These are phyloP conservation scores for Leishmania martiniquensis DNA, from an alignment of 208 protist genomes.

Conservation along the genomic window DNA sequence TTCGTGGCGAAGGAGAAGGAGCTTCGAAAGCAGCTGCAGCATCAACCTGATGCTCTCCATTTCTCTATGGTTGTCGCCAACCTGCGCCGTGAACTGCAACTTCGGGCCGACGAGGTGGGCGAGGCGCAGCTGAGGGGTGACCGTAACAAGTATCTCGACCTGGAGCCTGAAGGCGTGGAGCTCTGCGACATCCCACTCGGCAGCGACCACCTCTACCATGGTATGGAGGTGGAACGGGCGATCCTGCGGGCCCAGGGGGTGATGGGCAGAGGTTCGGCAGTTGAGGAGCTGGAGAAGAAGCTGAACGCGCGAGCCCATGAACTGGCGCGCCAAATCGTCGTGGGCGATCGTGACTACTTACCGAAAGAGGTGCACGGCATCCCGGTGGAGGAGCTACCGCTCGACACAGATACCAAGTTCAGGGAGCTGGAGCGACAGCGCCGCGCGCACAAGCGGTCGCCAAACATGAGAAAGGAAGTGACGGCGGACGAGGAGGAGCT, in stretches of 20 bases:
- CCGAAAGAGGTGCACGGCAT: slow-evolving; percentile 59
- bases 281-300: slow-evolving; percentile 45
- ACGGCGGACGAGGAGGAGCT: slow-evolving; percentile 52
- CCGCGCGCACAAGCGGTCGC: slow-evolving; percentile 49
- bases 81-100: slow-evolving; percentile 52
- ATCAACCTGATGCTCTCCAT: slow-evolving; percentile 29
- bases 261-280: not conserved
- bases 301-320: slow-evolving; percentile 60
- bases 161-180: slow-evolving; percentile 57
- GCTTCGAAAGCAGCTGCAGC: slow-evolving; percentile 28
- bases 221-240: slow-evolving; percentile 65
- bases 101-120: slow-evolving; percentile 46
- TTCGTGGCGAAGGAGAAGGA: slow-evolving; percentile 57
- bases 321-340: slow-evolving; percentile 43
- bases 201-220: slow-evolving; percentile 45
- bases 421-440: slow-evolving; percentile 54
- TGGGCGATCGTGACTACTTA: slow-evolving; percentile 48
- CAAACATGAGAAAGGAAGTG: slow-evolving; percentile 45
- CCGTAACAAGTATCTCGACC: slow-evolving; percentile 58
- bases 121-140: slow-evolving; percentile 51
- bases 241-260: slow-evolving; percentile 53
- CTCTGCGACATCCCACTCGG: slow-evolving; percentile 64
- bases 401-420: slow-evolving; percentile 74
- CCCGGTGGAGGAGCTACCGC: slow-evolving; percentile 62
- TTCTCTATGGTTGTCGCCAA: slow-evolving; percentile 32